Percentiles rank a stretch among this genome's conserved stretches.
Conservation (phyloP, 306 rosid species). For the Dryas drummondii region DNA sequence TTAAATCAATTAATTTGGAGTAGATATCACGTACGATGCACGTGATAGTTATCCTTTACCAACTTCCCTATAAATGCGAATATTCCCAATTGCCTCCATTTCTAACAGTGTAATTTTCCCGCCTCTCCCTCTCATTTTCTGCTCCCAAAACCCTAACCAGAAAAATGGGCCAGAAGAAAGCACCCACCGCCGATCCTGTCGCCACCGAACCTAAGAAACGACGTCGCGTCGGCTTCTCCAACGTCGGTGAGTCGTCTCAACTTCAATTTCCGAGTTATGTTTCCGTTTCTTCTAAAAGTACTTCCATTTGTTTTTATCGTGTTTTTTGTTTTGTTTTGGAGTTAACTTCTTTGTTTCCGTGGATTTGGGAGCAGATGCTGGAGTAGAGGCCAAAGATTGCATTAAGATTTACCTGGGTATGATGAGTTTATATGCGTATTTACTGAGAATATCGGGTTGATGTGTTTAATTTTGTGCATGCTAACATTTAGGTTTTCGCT, state of each 20-base stretch:
- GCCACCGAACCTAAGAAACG: slow-evolving; percentile 53
- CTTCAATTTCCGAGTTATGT: neutral
- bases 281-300: neutral
- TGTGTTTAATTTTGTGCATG: slow-evolving; percentile 1
- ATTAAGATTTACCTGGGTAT: slow-evolving; percentile 75
- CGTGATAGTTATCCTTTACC: slow-evolving; percentile 1
- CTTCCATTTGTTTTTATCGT: neutral
- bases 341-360: slow-evolving; percentile 17
- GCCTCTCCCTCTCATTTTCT: slow-evolving; percentile 51
- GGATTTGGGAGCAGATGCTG: slow-evolving; percentile 49
- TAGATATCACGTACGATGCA: neutral
- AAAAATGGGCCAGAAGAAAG: slow-evolving; percentile 73
- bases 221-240: slow-evolving; percentile 74
- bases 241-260: slow-evolving; percentile 30
- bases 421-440: neutral
- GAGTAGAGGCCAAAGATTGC: slow-evolving; percentile 81
- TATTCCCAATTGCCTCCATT: neutral
- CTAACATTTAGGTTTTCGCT: neutral
- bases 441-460: neutral
- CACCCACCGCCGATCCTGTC: slow-evolving; percentile 33
- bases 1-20: neutral
- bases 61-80: neutral
- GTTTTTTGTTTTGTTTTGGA: neutral
- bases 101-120: slow-evolving; percentile 42
- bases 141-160: slow-evolving; percentile 68